Evolutionary conservation across 139 green algal genomes (phyloP), one percentile per base, ranked within the genome.

Genomic region (Pleodorina starrii): DNA sequence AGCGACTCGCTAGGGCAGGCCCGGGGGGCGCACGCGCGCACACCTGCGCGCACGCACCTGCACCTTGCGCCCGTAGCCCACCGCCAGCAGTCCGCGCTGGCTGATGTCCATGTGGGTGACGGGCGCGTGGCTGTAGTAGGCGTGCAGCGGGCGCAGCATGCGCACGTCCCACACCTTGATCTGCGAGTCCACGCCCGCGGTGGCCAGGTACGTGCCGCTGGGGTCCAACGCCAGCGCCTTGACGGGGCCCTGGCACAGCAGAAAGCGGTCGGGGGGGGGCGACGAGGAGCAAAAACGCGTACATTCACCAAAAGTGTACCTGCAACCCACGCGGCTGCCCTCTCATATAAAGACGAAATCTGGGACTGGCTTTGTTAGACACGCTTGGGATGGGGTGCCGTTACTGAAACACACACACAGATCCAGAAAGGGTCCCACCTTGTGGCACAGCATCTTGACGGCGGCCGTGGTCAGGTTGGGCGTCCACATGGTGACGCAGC

Each of bases 401-500:
- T n/a, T n/a, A n/a, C n/a, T n/a, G n/a, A n/a, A n/a, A n/a, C n/a
- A n/a, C n/a, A n/a, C n/a, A n/a, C n/a, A n/a, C n/a, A n/a, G n/a
- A n/a, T n/a, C n/a, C n/a, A n/a, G n/a, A n/a, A n/a, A n/a, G n/a
- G n/a, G n/a, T 14, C 79, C 2, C n/a, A 87, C 81, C 59, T 94
- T 89, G 94, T 99, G 98, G 75, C 93, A 97, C n/a, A 99, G 94
- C 96, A 99, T 97, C 90, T 95, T 95, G 29, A 98, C 97, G 36
- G 96, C 93, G 6, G 98, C 94, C 10, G 90, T 94, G 36, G 92
- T 94, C 63, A 98, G 93, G 94, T 99, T 99, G 80, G 98, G 98
- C 1, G 95, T 98, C 98, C 98, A 99, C 95, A 99, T 96, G 42
- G 95, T 98, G 42, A 99, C 97, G 0, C 90, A 96, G 83, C 98